Evolutionary conservation across 768 basidiomycete genomes (phyloP), one percentile per base, ranked within the genome.

Genomic region (Cantharellus anzutake): DNA sequence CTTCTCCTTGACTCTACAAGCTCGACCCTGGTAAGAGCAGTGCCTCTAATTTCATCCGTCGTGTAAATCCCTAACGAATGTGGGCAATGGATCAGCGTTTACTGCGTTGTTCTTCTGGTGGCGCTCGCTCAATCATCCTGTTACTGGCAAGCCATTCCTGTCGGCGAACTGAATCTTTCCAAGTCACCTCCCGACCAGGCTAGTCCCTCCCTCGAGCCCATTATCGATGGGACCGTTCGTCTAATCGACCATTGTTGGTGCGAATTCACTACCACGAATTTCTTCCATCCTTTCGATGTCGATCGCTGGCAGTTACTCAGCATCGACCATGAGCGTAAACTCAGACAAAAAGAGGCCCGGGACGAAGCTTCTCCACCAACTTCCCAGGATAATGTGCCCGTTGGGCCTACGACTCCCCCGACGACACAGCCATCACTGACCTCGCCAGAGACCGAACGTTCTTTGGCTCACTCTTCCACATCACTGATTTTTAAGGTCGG

Each of bases 111-210:
- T 34, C 76, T 91, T 29, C 79, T 91, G 11, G 76, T 80, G 0
- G 84, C 87, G n/a, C 76, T 90, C 56, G 90, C 88, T 68, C 74
- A 87, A 62, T 85, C 88, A 14, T 85, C 88, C 16, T 91, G 88
- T 68, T 89, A 89, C 70, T 90, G 88, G 88, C 84, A 86, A 63
- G 85, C 89, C 39, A 79, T 87, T 60, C 64, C 78, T 82, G 20
- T 29, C 20, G 20, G 20, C 20, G 34, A 69, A 81, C 53, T 40
- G 35, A 61, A 51, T 56, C 62, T 57, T 4, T 62, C 41, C 51
- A 42, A 14, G 20, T 51, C 51, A 34, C 63, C 41, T 56, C 5
- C 86, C 83, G 83, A 74, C 14, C 86, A 84, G 67, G 76, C 77
- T 1, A 77, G 84, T 41, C 84, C 83, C 2, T 69, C 87, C 60